Percentiles rank a stretch among this genome's conserved stretches.
Evolutionary conservation across 208 protist species (phyloP).

Genomic region (Trypanosoma grayi): DNA sequence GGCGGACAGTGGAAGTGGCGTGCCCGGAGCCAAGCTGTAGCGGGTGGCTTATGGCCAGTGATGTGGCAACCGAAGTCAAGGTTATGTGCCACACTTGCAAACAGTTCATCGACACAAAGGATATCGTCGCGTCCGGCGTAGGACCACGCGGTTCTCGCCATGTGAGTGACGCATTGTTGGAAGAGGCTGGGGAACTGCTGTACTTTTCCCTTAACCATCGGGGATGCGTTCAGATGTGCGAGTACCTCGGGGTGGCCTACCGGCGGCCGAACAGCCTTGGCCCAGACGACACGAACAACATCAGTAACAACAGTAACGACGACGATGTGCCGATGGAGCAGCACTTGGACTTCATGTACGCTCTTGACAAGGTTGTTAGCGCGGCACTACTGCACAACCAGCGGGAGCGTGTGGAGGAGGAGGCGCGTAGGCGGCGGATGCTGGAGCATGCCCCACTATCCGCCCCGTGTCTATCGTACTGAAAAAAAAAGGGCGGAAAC

Average conservation of each 20-base stretch:
- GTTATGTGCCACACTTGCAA: constrained; percentile 59
- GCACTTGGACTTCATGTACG: constrained; percentile 51
- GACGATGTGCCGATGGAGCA: constrained; percentile 15
- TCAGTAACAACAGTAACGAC: constrained; percentile 18
- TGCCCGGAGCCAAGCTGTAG: constrained; percentile 67
- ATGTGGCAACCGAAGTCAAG: constrained; percentile 36
- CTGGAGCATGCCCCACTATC: constrained; percentile 42
- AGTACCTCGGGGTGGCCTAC: constrained; percentile 66
- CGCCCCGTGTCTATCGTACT: neutral
- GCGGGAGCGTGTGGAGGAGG: constrained; percentile 57
- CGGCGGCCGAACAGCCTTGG: constrained; percentile 7
- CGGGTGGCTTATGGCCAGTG: constrained; percentile 56
- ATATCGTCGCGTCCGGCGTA: constrained; percentile 38
- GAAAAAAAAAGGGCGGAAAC: constrained; percentile 8
- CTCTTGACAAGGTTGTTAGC: constrained; percentile 79
- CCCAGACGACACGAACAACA: constrained; percentile 7
- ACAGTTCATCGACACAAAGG: constrained; percentile 43
- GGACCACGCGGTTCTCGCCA: constrained; percentile 24
- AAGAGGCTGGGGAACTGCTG: constrained; percentile 58
- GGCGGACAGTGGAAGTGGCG: constrained; percentile 45
- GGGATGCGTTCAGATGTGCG: constrained; percentile 52
- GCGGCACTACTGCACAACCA: constrained; percentile 55
- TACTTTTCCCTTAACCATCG: constrained; percentile 47
- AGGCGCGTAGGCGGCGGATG: constrained; percentile 56
- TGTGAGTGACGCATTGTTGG: constrained; percentile 48